These are phyloP conservation scores for Clitoria ternatea DNA, from an alignment of 306 rosid species.

Conservation along the genomic window DNA sequence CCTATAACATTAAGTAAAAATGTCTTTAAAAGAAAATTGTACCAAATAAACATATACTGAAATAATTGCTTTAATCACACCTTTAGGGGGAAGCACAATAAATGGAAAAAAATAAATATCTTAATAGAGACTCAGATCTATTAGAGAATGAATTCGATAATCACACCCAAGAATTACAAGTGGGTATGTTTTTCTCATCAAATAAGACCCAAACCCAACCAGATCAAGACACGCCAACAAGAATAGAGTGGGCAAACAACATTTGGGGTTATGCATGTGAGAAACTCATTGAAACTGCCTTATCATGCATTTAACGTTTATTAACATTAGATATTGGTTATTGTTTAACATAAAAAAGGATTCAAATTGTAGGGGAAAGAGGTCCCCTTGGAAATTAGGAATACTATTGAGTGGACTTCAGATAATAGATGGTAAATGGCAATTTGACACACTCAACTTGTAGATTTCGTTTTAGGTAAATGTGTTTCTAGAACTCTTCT, in stretches of 20 bases:
- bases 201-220: conserved; percentile 36
- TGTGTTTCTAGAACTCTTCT: too few relatives aligned
- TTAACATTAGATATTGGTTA: conserved; percentile 37
- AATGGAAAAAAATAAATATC: conserved; percentile 41
- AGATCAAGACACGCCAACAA: conserved; percentile 38
- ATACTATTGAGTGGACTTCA: conserved; percentile 29
- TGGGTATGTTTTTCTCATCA: conserved; percentile 36
- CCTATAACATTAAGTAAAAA: too few relatives aligned
- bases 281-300: conserved; percentile 42
- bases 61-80: too few relatives aligned
- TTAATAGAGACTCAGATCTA: conserved; percentile 61
- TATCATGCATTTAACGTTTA: conserved; percentile 36
- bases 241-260: conserved; percentile 26
- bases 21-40: too few relatives aligned
- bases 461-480: too few relatives aligned
- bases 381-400: conserved; percentile 27
- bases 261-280: conserved; percentile 38
- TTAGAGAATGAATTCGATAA: conserved; percentile 25
- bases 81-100: neutral
- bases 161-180: conserved; percentile 26
- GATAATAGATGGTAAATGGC: conserved; percentile 30
- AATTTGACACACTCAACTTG: too few relatives aligned
- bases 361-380: conserved; percentile 32
- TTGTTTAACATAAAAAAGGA: conserved; percentile 8
- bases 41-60: too few relatives aligned